phyloP scores from a whole-genome alignment of 140 eudicot species.

The Stevia rebaudiana region DNA sequence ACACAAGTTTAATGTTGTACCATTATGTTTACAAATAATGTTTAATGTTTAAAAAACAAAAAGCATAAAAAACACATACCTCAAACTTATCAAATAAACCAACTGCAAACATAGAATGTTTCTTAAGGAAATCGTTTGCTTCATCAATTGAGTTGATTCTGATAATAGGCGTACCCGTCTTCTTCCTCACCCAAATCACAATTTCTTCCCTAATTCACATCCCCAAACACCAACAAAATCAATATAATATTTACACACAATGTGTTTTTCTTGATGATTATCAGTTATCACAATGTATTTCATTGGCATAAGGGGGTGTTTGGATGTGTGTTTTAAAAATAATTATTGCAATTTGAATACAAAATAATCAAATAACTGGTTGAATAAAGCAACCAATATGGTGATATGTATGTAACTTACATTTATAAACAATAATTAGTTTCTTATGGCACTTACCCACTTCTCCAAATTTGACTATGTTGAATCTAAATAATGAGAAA shows the following conservation, averaged over 20 bases:
- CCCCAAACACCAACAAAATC: slow-evolving; percentile 9
- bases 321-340: neutral
- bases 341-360: neutral
- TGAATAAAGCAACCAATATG: neutral
- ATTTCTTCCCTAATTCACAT: slow-evolving; percentile 70
- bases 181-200: slow-evolving; percentile 87
- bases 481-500: neutral
- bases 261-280: neutral
- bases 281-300: neutral
- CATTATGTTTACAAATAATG: neutral
- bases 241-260: neutral
- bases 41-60: neutral
- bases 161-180: slow-evolving; percentile 76
- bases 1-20: neutral
- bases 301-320: neutral
- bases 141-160: slow-evolving; percentile 49
- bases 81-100: slow-evolving; percentile 67
- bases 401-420: neutral
- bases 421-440: neutral
- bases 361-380: neutral
- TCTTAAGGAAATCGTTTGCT: slow-evolving; percentile 58
- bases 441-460: neutral
- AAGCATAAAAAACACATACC: slow-evolving; percentile 36
- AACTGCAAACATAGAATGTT: slow-evolving; percentile 51
- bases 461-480: neutral